Evolutionary conservation across 495 filamentous ascomycete species (phyloP).

Genomic region (Bombardia bombarda): DNA sequence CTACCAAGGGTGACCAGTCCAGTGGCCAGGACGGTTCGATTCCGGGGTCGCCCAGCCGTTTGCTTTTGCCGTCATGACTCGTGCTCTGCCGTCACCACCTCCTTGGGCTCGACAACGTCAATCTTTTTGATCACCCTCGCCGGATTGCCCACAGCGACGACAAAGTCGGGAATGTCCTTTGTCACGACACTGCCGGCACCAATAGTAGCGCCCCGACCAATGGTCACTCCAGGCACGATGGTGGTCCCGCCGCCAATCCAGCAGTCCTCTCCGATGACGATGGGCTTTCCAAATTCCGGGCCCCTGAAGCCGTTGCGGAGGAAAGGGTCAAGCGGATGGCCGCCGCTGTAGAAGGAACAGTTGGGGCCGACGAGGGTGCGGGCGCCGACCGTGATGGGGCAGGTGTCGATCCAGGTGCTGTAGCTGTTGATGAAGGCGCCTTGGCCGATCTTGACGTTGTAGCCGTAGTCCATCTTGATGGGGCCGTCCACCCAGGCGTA

Average conservation of each 20-base stretch:
- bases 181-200: conserved; percentile 89
- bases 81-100: neutral
- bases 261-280: conserved; percentile 77
- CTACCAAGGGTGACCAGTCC: too few species aligned
- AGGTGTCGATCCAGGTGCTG: conserved; percentile 69
- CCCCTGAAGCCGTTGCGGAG: conserved; percentile 66
- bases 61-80: neutral
- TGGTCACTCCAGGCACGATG: conserved; percentile 69
- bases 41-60: too few species aligned
- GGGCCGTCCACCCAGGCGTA: conserved; percentile 68
- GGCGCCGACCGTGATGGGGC: conserved; percentile 65
- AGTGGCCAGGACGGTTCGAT: too few species aligned
- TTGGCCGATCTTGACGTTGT: conserved; percentile 60
- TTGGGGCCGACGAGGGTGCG: conserved; percentile 76
- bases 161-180: conserved; percentile 62
- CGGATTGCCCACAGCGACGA: conserved; percentile 61
- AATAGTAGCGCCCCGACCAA: conserved; percentile 64
- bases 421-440: conserved; percentile 74
- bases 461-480: conserved; percentile 68
- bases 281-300: conserved; percentile 66
- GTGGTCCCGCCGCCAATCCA: conserved; percentile 79
- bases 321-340: conserved; percentile 68
- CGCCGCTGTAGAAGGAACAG: conserved; percentile 62
- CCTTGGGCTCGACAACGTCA: conserved; percentile 18
- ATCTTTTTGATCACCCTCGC: conserved; percentile 53